Percentiles rank a stretch among this genome's conserved stretches.
These are phyloP conservation scores for Euphorbia lathyris DNA, from an alignment of 345 rosid genomes.

Conservation along the genomic window DNA sequence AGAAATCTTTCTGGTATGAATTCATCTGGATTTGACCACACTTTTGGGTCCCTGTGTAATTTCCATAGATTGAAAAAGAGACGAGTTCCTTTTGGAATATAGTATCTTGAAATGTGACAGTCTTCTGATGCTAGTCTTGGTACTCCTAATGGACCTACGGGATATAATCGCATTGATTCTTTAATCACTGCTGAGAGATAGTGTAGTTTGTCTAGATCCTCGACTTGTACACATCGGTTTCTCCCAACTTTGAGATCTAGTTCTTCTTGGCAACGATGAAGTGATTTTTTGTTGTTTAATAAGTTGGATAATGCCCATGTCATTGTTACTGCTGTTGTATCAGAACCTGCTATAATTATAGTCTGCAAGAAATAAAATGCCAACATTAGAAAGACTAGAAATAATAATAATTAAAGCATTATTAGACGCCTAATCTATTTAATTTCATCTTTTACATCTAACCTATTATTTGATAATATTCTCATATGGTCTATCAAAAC, in stretches of 20 bases:
- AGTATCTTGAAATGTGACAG: background rate
- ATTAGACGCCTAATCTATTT: no score
- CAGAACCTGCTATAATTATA: background rate
- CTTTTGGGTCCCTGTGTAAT: constrained; percentile 10
- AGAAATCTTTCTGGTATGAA: constrained; percentile 11
- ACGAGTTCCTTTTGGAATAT: constrained; percentile 4
- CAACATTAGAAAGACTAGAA: background rate
- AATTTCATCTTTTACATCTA: no score
- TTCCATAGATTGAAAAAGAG: constrained; percentile 5
- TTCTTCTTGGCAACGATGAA: background rate
- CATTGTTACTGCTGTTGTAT: background rate
- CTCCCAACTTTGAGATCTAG: background rate
- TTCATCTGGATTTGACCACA: background rate
- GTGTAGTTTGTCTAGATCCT: constrained; percentile 16
- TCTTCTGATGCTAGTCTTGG: constrained; percentile 9
- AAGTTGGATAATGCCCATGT: constrained; percentile 1
- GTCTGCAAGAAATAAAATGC: background rate
- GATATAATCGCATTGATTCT: constrained; percentile 40
- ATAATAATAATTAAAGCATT: no score
- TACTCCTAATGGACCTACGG: constrained; percentile 26
- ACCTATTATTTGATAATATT: no score
- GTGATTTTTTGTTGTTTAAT: background rate
- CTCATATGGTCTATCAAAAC: no score
- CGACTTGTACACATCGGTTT: constrained; percentile 5
- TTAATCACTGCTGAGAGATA: constrained; percentile 29